Evolutionary conservation across 768 basidiomycete species (phyloP), one percentile per base, ranked within the genome.

Genomic region (Boletus speciosus): DNA sequence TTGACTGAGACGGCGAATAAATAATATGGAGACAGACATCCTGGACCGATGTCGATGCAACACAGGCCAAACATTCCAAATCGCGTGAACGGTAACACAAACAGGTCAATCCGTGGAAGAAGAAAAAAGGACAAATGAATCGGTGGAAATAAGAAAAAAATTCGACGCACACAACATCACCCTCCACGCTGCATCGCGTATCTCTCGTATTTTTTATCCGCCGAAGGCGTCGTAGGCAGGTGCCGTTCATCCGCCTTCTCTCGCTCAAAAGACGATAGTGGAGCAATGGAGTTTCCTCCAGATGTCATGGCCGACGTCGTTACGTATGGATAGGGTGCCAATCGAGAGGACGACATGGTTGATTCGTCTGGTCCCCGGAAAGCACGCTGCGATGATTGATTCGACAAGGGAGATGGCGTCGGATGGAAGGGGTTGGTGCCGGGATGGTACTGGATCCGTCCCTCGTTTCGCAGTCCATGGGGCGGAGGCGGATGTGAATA

Each of bases 241-340:
- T 80, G 66, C 46, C 80, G 73, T 25, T 81, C 81, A 45, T 77
- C 73, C n/a, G 77, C 78, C 55, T 75, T 74, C 42, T 82, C 81
- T 58, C 83, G 76, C 65, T 85, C 83, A 64, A 78, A 85, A 0
- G 81, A 78, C 37, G 81, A 55, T 1, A 66, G 52, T 15, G 68
- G 68, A 16, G 66, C 37, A 37, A 68, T 62, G 34, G 61, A 45
- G 2, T 52, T 65, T 16, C 63, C 63, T n/a, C 58, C 70, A 6
- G 76, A 63, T 15, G 74, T 55, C 48, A 72, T 61, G 38, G 71
- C 66, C 8, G 77, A 72, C 7, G 81, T 72, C 4, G 74, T 70
- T 49, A 74, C 62, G 47, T 78, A 72, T 14, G 55, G 44, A 44
- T 69, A 72, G n/a, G 62, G 51, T 35, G 56, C 54, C 54, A 69